phyloP scores from a whole-genome alignment of 495 filamentous ascomycete species.

The Amphirosellinia nigrospora region DNA sequence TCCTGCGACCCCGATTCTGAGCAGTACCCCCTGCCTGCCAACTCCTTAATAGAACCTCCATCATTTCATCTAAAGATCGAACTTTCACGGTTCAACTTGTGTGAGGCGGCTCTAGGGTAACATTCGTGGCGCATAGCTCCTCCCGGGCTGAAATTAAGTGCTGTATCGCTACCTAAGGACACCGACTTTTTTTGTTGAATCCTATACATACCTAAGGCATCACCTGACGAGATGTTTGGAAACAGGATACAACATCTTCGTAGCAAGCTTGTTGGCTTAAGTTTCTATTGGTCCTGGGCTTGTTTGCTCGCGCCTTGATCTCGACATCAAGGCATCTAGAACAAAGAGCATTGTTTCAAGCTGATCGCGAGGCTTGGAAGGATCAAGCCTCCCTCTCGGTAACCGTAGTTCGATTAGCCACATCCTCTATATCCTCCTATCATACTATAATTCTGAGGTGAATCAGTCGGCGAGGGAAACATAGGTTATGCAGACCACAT shows the following conservation, averaged over 20 bases:
- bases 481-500: neutral
- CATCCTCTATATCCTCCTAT: neutral
- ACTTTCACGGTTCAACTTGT: neutral
- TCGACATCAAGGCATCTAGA: conserved; percentile 2
- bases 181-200: neutral
- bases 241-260: neutral
- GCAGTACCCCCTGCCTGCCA: neutral
- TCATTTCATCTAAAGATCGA: neutral
- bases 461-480: neutral
- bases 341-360: conserved; percentile 6
- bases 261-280: neutral
- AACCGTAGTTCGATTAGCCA: neutral
- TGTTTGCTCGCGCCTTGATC: conserved; percentile 4
- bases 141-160: neutral
- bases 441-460: neutral
- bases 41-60: too few species aligned
- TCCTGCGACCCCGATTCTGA: conserved; percentile 21
- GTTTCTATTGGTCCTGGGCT: neutral
- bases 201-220: neutral
- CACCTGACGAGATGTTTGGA: conserved; percentile 1
- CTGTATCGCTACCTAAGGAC: neutral
- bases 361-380: neutral
- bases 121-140: neutral
- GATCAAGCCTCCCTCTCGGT: neutral
- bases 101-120: neutral